These are phyloP conservation scores for Ophiocordyceps australis DNA, from an alignment of 2,329 filamentous ascomycete species.

Conservation along the genomic window DNA sequence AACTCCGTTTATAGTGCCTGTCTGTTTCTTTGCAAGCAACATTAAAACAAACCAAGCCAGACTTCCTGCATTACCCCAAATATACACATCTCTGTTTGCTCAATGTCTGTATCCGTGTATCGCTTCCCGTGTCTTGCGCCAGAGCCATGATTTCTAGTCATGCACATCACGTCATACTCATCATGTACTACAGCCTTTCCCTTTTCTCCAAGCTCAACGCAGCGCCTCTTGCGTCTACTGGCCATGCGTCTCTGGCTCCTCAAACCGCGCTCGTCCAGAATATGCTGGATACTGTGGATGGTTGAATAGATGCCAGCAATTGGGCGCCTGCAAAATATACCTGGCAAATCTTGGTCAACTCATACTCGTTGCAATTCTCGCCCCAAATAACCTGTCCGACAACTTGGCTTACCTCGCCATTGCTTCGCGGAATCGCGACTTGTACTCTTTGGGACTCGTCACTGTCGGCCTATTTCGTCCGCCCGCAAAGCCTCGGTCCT, in stretches of 20 bases:
- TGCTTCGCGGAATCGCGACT: constrained; percentile 83
- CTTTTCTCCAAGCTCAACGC: too few species aligned
- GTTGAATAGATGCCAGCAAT: constrained; percentile 57
- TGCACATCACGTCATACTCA: too few species aligned
- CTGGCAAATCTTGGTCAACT: constrained; percentile 14
- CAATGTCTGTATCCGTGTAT: too few species aligned
- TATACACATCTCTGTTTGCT: too few species aligned
- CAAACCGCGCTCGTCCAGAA: constrained; percentile 18
- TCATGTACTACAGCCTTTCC: too few species aligned
- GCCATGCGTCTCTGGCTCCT: constrained; percentile 13
- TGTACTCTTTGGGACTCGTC: constrained; percentile 94
- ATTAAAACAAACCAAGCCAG: too few species aligned
- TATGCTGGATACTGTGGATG: constrained; percentile 18
- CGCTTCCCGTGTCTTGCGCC: too few species aligned
- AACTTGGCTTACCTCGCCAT: constrained; percentile 63
- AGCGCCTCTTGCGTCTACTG: constrained; percentile 1
- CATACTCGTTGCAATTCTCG: too few species aligned
- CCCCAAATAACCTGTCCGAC: neutral
- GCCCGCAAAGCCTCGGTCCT: constrained; percentile 73
- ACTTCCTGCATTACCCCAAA: too few species aligned
- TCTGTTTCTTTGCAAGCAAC: too few species aligned
- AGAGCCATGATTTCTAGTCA: too few species aligned
- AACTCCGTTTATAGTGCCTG: too few species aligned
- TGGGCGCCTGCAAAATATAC: constrained; percentile 58
- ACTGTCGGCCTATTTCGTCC: constrained; percentile 79